Evolutionary conservation across 306 rosid species (phyloP).

Genomic region (Gynostemma pentaphyllum): DNA sequence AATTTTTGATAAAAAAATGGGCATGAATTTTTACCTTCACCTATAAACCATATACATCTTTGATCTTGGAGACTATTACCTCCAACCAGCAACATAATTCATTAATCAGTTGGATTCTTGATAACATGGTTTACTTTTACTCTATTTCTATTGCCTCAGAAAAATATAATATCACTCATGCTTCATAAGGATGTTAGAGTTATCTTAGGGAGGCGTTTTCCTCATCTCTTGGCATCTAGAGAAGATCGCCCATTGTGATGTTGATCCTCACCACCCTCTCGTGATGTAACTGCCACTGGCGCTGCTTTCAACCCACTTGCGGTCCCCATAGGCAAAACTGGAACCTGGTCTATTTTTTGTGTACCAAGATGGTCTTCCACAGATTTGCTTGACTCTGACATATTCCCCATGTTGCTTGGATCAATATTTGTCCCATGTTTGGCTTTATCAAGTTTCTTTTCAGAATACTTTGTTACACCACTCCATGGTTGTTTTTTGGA

Average conservation of each 20-base stretch:
- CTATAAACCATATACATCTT: neutral
- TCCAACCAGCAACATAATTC: neutral
- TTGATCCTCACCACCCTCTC: slow-evolving; percentile 21
- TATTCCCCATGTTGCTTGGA: slow-evolving; percentile 10
- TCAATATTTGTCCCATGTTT: slow-evolving; percentile 18
- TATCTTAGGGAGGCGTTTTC: slow-evolving; percentile 5
- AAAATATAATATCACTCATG: neutral
- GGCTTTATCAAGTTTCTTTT: slow-evolving; percentile 15
- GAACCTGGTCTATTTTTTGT: slow-evolving; percentile 19
- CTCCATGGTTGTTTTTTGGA: slow-evolving; percentile 31
- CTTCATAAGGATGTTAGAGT: neutral
- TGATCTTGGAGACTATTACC: neutral
- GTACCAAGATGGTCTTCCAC: slow-evolving; percentile 16
- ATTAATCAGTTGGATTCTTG: slow-evolving; percentile 3
- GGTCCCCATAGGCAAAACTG: slow-evolving; percentile 19
- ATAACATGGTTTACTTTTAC: neutral
- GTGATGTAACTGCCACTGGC: slow-evolving; percentile 20
- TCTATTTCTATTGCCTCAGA: slow-evolving; percentile 3
- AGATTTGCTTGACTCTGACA: slow-evolving; percentile 23
- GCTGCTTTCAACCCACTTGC: slow-evolving; percentile 13
- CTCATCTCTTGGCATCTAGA: slow-evolving; percentile 22
- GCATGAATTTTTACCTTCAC: neutral
- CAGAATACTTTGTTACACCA: slow-evolving; percentile 15
- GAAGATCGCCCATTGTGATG: slow-evolving; percentile 23
- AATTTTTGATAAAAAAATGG: neutral